Conservation (phyloP, 2,329 filamentous ascomycete species). For the Neurospora sp. region DNA sequence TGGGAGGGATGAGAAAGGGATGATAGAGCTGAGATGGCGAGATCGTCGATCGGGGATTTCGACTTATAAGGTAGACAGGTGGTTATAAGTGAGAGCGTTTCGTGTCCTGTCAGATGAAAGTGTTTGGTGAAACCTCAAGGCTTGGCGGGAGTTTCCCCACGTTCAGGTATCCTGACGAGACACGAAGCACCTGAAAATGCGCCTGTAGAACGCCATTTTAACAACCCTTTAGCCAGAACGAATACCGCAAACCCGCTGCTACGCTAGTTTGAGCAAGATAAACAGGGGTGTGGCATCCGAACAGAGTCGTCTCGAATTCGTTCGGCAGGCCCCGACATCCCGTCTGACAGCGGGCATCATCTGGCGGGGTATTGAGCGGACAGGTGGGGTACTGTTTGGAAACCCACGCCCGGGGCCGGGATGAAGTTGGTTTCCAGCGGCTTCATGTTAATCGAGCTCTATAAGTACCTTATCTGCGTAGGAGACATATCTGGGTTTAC, state of each 20-base stretch:
- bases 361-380: neutral
- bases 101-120: neutral
- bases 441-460: neutral
- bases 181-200: neutral
- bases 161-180: neutral
- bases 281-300: neutral
- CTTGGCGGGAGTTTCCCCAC: neutral
- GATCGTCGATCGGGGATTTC: neutral
- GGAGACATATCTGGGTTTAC: neutral
- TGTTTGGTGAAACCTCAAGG: neutral
- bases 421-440: neutral
- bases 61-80: neutral
- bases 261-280: neutral
- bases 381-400: neutral
- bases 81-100: neutral
- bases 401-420: neutral
- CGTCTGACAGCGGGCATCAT: neutral
- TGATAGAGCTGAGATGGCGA: neutral
- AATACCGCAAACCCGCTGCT: neutral
- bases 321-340: neutral
- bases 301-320: neutral
- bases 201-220: neutral
- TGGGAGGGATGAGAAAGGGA: neutral
- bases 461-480: neutral
- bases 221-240: neutral